A percentile compares a stretch with the other conserved stretches of the same genome.
These are phyloP conservation scores for Penicillium decumbens DNA, from an alignment of 2,329 filamentous ascomycete genomes.

Conservation along the genomic window DNA sequence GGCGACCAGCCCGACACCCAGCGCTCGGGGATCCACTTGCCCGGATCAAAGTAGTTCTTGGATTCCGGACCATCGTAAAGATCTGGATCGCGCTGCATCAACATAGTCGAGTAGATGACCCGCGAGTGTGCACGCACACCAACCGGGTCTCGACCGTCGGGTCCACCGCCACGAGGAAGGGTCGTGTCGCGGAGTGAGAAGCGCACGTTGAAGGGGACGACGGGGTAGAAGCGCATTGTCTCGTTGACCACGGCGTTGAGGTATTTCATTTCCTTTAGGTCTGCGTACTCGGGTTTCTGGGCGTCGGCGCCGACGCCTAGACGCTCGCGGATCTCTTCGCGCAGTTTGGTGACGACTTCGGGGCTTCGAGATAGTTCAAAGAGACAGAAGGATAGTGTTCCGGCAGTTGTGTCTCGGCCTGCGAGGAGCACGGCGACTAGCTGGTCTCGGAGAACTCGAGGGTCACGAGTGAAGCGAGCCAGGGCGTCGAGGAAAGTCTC, in stretches of 20 bases:
- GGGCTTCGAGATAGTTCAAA: slow-evolving; percentile 76
- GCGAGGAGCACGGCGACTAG: slow-evolving; percentile 77
- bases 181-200: slow-evolving; percentile 68
- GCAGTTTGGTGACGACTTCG: slow-evolving; percentile 61
- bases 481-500: slow-evolving; percentile 86
- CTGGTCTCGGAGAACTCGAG: slow-evolving; percentile 70
- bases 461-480: slow-evolving; percentile 67
- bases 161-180: slow-evolving; percentile 61
- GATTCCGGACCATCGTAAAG: slow-evolving; percentile 44
- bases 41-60: slow-evolving; percentile 38
- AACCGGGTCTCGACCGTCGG: slow-evolving; percentile 44
- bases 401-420: slow-evolving; percentile 77
- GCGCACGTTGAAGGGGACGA: slow-evolving; percentile 75
- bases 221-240: slow-evolving; percentile 70
- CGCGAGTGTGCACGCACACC: slow-evolving; percentile 47
- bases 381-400: slow-evolving; percentile 72
- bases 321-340: slow-evolving; percentile 63
- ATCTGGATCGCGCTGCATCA: slow-evolving; percentile 50
- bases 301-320: slow-evolving; percentile 59
- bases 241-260: slow-evolving; percentile 68
- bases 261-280: slow-evolving; percentile 86
- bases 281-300: slow-evolving; percentile 59
- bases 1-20: slow-evolving; percentile 50
- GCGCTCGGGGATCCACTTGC: slow-evolving; percentile 48
- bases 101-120: slow-evolving; percentile 49